Evolutionary conservation across 2,329 filamentous ascomycete genomes (phyloP).

Genomic region (Xylariaceae sp.): DNA sequence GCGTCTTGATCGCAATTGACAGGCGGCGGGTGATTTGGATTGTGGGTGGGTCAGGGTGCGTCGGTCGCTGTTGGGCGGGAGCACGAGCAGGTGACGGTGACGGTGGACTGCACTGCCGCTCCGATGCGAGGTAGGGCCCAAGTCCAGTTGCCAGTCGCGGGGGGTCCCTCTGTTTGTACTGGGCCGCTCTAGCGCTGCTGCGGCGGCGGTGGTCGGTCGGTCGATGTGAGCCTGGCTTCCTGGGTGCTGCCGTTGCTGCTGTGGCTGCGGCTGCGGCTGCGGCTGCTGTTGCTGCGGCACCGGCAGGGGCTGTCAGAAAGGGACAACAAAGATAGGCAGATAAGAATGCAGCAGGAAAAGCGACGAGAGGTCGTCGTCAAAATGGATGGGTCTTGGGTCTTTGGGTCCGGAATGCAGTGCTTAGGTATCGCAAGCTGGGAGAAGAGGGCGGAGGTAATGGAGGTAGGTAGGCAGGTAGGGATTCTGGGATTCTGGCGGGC

Average conservation of each 20-base stretch:
- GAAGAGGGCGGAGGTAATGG: constrained; percentile 18
- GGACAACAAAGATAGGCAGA: neutral
- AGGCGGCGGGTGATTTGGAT: constrained; percentile 9
- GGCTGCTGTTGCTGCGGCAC: no score
- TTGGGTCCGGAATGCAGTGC: no score
- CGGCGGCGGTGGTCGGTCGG: neutral
- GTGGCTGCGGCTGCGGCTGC: neutral
- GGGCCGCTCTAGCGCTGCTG: no score
- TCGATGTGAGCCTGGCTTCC: neutral
- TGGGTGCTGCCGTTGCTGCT: neutral
- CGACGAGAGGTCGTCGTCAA: no score
- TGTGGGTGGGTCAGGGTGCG: constrained; percentile 9
- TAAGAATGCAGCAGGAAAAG: no score
- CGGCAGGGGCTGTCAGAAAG: no score
- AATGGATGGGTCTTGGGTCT: no score
- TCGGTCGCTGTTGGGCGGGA: no score
- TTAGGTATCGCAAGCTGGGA: no score
- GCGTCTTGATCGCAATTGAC: constrained; percentile 16
- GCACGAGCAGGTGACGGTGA: no score
- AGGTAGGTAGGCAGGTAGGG: constrained; percentile 24
- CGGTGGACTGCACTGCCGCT: constrained; percentile 13
- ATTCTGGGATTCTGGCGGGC: no score
- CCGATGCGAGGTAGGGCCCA: neutral
- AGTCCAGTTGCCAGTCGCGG: neutral
- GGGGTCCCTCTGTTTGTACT: no score